Evolutionary conservation across 2,329 filamentous ascomycete genomes (phyloP), one percentile per base, ranked within the genome.

Genomic region (Pezicula neosporulosa): DNA sequence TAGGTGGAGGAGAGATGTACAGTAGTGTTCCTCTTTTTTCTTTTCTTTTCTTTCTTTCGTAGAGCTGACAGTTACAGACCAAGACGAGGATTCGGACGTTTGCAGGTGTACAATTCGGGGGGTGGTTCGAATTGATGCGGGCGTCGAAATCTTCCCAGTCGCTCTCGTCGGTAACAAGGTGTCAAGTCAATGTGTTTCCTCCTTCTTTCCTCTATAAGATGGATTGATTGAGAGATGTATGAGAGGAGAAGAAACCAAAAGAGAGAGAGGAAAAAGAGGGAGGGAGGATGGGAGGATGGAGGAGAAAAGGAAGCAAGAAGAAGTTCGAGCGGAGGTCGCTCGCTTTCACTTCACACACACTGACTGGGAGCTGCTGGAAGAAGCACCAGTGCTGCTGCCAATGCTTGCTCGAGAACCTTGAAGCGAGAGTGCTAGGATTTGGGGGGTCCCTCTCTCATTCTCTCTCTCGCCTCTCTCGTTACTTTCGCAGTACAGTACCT

Each of bases 61-160:
- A 24, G 47, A 55, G 52, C 38, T 58, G 59, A 62, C 57, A 61
- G 59, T 56, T 59, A 61, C 57, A 57, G 57, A 59, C 55, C 38
- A 42, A 51, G 59, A 55, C 57, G 56, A 59, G 49, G 50, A 49
- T 42, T 42, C 21, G 7, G 38, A 21, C 21, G 21, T 21, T 42
- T 30, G 28, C 28, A 12, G 10, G 6, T 30, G 28, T 12, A 47
- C 49, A 47, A 56, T 37, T 33, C 47, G 55, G 49, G 50, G 55
- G 36, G 56, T 59, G 51, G 53, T 48, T 42, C 18, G 18, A 16
- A 24, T 35, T n/a, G 30, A n/a, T 43, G 48, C 38, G 53, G 58
- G 53, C 50, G 49, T 50, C 47, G 21, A 49, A 51, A 52, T 33
- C 36, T 47, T 48, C 16, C 16, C 44, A 43, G 37, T 46, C 49